Conservation (phyloP, 1,284 basidiomycete species). For the Microbotryum intermedium region DNA sequence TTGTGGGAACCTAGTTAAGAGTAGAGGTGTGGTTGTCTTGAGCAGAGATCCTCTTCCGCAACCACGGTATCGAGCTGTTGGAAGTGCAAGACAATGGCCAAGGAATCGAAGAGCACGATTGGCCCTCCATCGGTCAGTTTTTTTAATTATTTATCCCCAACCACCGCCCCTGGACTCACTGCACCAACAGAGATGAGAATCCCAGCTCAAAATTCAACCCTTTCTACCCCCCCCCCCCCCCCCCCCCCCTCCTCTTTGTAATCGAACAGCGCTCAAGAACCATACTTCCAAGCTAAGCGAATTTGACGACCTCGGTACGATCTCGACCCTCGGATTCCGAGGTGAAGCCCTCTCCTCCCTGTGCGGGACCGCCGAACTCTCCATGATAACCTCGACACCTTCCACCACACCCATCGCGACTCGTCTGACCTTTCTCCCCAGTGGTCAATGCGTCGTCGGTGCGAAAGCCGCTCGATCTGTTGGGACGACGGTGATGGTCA, state of each 20-base stretch:
- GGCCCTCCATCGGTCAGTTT: slow-evolving; percentile 62
- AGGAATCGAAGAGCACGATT: slow-evolving; percentile 70
- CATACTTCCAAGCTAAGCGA: slow-evolving; percentile 84
- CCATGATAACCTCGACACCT: slow-evolving; percentile 63
- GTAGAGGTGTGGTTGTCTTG: too few relatives aligned
- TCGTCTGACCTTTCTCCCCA: slow-evolving; percentile 52
- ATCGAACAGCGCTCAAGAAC: slow-evolving; percentile 68
- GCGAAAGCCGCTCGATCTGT: slow-evolving; percentile 43
- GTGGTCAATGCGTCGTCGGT: slow-evolving; percentile 35
- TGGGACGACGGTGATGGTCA: slow-evolving; percentile 75
- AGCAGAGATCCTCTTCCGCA: slow-evolving; percentile 79
- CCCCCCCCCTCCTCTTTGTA: slow-evolving; percentile 2
- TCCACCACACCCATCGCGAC: slow-evolving; percentile 66
- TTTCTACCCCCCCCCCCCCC: not conserved
- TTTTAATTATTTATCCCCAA: too few relatives aligned
- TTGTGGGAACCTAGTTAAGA: too few relatives aligned
- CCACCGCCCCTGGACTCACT: too few relatives aligned
- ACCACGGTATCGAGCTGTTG: slow-evolving; percentile 74
- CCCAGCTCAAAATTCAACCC: not conserved
- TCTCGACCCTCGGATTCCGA: slow-evolving; percentile 87
- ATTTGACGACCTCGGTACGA: slow-evolving; percentile 63
- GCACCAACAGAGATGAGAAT: not conserved
- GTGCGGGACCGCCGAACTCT: slow-evolving; percentile 73
- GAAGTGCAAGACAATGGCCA: slow-evolving; percentile 90
- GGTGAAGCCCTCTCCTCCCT: slow-evolving; percentile 92